Percentiles rank a stretch among this genome's conserved stretches.
Evolutionary conservation across 768 basidiomycete species (phyloP).

Genomic region (Dioszegia crocea): DNA sequence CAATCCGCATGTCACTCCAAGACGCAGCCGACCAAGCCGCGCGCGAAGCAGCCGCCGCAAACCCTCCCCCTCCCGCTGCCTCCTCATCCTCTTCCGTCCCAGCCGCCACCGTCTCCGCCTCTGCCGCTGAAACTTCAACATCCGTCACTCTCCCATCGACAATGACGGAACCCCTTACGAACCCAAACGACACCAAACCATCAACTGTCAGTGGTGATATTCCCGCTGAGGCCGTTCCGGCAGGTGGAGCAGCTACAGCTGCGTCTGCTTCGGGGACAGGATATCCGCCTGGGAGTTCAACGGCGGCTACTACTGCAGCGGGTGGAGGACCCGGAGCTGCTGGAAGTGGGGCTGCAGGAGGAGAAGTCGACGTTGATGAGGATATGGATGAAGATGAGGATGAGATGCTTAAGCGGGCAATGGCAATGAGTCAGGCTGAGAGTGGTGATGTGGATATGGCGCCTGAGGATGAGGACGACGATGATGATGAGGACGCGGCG

Average conservation of each 20-base stretch:
- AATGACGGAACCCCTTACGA: constrained; percentile 45
- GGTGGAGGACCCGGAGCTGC: too few relatives aligned
- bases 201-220: too few relatives aligned
- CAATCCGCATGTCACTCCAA: constrained; percentile 94
- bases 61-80: too few relatives aligned
- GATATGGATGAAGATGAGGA: constrained; percentile 64
- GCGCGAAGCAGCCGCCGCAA: constrained; percentile 5
- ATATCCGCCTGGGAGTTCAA: too few relatives aligned
- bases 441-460: constrained; percentile 55
- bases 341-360: too few relatives aligned
- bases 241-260: too few relatives aligned
- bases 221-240: too few relatives aligned
- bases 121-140: constrained; percentile 22
- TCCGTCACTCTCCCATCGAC: constrained; percentile 41
- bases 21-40: constrained; percentile 51
- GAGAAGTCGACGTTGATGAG: not conserved
- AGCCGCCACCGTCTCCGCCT: constrained; percentile 5
- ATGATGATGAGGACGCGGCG: constrained; percentile 71
- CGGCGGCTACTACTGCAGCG: too few relatives aligned
- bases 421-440: constrained; percentile 62
- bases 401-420: constrained; percentile 66
- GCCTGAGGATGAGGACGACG: constrained; percentile 54
- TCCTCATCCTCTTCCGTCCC: too few relatives aligned
- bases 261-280: too few relatives aligned
- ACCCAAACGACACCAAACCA: constrained; percentile 14